These are phyloP conservation scores for Discostella pseudostelligera DNA, from an alignment of 108 stramenopile species.

Conservation along the genomic window DNA sequence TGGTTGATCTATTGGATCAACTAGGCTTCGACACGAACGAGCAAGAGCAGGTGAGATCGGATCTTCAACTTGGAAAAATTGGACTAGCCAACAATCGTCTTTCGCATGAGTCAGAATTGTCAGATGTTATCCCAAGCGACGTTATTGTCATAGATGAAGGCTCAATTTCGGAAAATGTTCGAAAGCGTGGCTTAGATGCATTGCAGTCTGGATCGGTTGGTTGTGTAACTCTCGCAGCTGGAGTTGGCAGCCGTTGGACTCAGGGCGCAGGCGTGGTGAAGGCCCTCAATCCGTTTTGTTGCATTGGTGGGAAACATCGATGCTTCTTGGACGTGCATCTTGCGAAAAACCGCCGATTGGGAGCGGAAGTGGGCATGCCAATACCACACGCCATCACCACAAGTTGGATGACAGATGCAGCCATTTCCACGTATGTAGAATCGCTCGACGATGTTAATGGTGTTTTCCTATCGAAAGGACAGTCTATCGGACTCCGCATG, in stretches of 20 bases:
- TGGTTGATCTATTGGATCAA: constrained; percentile 45
- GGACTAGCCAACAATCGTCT: constrained; percentile 62
- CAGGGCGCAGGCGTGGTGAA: constrained; percentile 65
- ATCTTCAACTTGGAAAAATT: constrained; percentile 44
- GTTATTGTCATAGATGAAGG: constrained; percentile 39
- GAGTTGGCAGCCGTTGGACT: constrained; percentile 66
- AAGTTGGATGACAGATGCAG: constrained; percentile 59
- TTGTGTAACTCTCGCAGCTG: constrained; percentile 57
- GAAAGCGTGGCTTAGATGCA: constrained; percentile 42
- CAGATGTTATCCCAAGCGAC: constrained; percentile 48
- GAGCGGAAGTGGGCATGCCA: constrained; percentile 31
- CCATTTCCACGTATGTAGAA: constrained; percentile 40
- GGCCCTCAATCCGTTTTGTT: constrained; percentile 58
- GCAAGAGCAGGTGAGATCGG: constrained; percentile 42
- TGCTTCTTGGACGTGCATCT: constrained; percentile 61
- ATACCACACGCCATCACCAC: constrained; percentile 61
- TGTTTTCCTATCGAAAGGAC: constrained; percentile 53
- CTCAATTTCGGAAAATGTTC: constrained; percentile 25
- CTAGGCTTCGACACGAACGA: constrained; percentile 47
- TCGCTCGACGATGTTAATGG: constrained; percentile 25
- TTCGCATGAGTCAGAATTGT: constrained; percentile 28
- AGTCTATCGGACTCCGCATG: constrained; percentile 54
- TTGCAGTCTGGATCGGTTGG: constrained; percentile 49
- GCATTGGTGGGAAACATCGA: constrained; percentile 46
- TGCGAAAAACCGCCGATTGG: constrained; percentile 55